Evolutionary conservation across 2,329 filamentous ascomycete species (phyloP), one percentile per base, ranked within the genome.

Genomic region (Penicillium sumatraense): DNA sequence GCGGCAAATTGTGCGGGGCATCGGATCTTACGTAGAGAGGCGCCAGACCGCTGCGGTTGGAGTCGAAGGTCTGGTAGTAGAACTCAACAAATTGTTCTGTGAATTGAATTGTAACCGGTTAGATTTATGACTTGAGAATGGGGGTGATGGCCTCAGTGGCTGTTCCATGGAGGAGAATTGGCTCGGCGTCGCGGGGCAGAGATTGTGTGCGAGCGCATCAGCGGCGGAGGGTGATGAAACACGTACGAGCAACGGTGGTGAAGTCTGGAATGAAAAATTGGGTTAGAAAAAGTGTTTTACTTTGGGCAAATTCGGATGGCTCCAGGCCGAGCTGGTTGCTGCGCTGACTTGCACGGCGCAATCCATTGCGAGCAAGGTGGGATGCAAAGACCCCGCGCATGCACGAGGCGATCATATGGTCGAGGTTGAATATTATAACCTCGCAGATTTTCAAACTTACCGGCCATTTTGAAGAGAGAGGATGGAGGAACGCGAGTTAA

Each of bases 51-150:
- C 78, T 77, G 69, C 92, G 88, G 77, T 93, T 83, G 58, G 71
- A 61, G 75, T 96, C 92, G 78, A 97, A 96, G 57, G 87, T 88
- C 70, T 88, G 82, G 84, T 96, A 97, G 86, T 97, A 98, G 82
- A 89, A 93, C 58, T 87, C 73, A 64, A 93, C 88, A 78, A 98
- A 97, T 79, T 96, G 85, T 75, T 88, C 93, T 97, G 72, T 69
- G 56, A 21, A 54, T 67, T 64, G 36, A 21, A 20, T 24, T 1
- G 26, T 53, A 29, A 51, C 8, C 31, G 9, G 56, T 71, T 48
- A 70, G 69, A 44, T 40, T 38, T 31, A 27, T 20, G 16, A 8
- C 44, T 31, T 23, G 49, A 42, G 11, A 29, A 33, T 21, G 38
- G 31, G 40, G 10, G 11, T 9, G 23, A 29, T 27, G 23, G 18